Evolutionary conservation across 2,329 filamentous ascomycete species (phyloP), one percentile per base, ranked within the genome.

Genomic region (Venturia effusa): DNA sequence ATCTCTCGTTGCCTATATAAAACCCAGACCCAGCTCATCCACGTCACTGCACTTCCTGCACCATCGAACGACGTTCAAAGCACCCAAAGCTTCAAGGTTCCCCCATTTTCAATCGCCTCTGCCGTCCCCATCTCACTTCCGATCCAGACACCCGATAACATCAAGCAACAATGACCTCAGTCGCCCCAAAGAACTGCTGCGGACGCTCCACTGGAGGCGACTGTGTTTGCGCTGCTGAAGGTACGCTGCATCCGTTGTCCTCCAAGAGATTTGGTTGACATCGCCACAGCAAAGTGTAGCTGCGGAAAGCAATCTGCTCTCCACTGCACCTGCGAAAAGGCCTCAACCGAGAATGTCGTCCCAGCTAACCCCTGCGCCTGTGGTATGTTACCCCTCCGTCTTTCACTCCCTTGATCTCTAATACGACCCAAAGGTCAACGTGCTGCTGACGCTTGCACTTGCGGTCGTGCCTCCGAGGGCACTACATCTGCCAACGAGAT

Each of bases 241-340:
- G 68, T 75, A 73, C 41, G 19, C 19, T 10, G 1, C n/a, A 6
- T 17, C 37, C 24, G 8, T 10, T 19, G 19, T 34, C 6, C 5
- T 74, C 77, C 4, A 67, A 78, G 6, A 65, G 64, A 3, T 15
- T 15, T 4, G 34, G 43, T 3, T 43, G n/a, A 40, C 13, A 22
- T 22, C 45, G 76, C 79, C 63, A 81, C 85, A 69, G 83, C 84
- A 67, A 84, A 77, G 66, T 96, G 92, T 84, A 95, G 90, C 19
- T 97, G 93, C 75, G 93, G 93, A 73, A 86, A 96, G 80, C 84
- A 94, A 74, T 84, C 86, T 4, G 93, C 93, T 61, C 85, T 96
- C 60, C 82, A 92, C 74, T 97, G 93, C 84, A 88, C 81, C 67
- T 97, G 93, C 79, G 85, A 85, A 71, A 92, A 90, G 76, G 83